Conservation (phyloP, 805 yeast genomes). For the Candida pseudofarinosa region DNA sequence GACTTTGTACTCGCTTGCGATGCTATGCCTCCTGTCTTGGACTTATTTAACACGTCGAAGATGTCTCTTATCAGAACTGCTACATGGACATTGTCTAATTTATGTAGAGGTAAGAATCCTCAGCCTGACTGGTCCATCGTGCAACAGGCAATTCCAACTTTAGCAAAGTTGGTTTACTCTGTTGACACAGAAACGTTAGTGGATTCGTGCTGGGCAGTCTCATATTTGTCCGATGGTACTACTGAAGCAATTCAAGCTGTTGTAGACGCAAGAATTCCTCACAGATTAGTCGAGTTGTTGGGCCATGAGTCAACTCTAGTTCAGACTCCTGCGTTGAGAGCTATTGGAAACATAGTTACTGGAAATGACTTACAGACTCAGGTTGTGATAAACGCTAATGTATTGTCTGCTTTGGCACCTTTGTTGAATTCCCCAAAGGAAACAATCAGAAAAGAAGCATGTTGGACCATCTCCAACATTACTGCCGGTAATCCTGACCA, state of each 20-base stretch:
- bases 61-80: constrained; percentile 93
- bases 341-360: constrained; percentile 96
- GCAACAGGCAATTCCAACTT: constrained; percentile 81
- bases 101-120: constrained; percentile 95
- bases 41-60: constrained; percentile 73
- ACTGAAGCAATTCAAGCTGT: constrained; percentile 94
- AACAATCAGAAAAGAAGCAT: constrained; percentile 91
- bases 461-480: constrained; percentile 98
- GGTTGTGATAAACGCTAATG: constrained; percentile 89
- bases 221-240: constrained; percentile 91
- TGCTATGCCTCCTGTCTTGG: constrained; percentile 86
- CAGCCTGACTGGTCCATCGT: constrained; percentile 94
- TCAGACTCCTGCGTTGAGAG: constrained; percentile 96
- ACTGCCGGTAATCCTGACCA: constrained; percentile 96
- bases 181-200: constrained; percentile 89
- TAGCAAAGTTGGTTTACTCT: constrained; percentile 86
- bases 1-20: constrained; percentile 81
- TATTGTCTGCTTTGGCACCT: constrained; percentile 77
- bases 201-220: constrained; percentile 98
- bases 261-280: constrained; percentile 92
- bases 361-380: constrained; percentile 97
- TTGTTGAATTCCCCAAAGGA: constrained; percentile 83
- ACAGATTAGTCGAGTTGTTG: constrained; percentile 86
- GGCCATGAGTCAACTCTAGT: constrained; percentile 80
- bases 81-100: constrained; percentile 94